Conservation (phyloP, 768 basidiomycete genomes). For the Clathrus columnatus region DNA sequence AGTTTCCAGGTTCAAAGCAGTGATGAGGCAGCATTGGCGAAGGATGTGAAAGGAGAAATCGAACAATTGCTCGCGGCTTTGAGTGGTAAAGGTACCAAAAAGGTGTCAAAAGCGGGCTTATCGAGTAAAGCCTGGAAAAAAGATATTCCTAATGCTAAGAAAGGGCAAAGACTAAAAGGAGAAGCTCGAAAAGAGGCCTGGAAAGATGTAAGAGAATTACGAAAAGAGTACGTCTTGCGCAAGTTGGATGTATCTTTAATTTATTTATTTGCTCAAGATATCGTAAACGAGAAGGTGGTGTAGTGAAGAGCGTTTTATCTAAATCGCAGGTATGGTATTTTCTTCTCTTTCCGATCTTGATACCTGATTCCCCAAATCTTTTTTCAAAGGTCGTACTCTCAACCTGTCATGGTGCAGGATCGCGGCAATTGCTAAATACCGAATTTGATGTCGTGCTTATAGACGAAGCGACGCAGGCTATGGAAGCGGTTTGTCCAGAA, state of each 20-base stretch:
- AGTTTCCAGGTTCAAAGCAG: background rate
- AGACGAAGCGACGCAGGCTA: constrained; percentile 94
- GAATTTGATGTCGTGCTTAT: constrained; percentile 91
- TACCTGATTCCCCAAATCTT: background rate
- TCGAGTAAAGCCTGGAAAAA: background rate
- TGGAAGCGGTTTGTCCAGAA: no score
- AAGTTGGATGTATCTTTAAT: background rate
- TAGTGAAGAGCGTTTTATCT: constrained; percentile 71
- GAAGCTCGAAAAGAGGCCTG: constrained; percentile 74
- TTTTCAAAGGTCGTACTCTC: constrained; percentile 65
- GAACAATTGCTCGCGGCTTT: constrained; percentile 54
- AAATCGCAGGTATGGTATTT: constrained; percentile 56
- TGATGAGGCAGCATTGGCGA: constrained; percentile 64
- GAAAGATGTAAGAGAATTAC: constrained; percentile 75
- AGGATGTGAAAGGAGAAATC: constrained; percentile 88
- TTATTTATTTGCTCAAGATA: constrained; percentile 45
- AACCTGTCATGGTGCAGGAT: no score
- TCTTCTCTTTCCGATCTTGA: no score
- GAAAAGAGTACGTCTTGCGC: constrained; percentile 71
- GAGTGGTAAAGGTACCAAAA: constrained; percentile 54
- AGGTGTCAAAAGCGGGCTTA: constrained; percentile 54
- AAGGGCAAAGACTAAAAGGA: constrained; percentile 56
- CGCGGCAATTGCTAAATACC: constrained; percentile 65
- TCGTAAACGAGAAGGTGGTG: constrained; percentile 77
- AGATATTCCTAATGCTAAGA: constrained; percentile 36